Percentiles rank a stretch among this genome's conserved stretches.
Evolutionary conservation across 306 rosid genomes (phyloP).

Genomic region (Comarum palustre): DNA sequence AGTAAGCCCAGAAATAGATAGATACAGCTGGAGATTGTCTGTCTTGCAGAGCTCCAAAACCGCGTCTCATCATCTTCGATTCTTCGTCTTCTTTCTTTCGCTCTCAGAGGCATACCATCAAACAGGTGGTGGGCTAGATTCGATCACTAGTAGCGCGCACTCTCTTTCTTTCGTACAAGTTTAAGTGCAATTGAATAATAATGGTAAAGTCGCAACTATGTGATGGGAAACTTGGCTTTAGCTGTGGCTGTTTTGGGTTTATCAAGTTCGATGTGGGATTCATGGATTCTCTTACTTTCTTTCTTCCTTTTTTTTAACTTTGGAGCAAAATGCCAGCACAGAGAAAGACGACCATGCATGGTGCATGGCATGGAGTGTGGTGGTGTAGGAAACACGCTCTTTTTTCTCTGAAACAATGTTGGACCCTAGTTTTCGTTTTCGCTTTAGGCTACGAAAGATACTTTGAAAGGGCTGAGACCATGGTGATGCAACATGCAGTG

Average conservation of each 20-base stretch:
- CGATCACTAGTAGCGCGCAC: background rate
- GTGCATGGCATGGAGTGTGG: background rate
- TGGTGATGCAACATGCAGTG: conserved; percentile 5
- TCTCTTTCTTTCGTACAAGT: background rate
- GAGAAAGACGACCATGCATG: conserved; percentile 22
- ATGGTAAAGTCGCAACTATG: conserved; percentile 32
- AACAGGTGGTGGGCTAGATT: background rate
- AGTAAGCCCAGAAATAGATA: conserved; percentile 10
- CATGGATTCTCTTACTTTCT: conserved; percentile 22
- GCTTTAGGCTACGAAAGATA: conserved; percentile 24
- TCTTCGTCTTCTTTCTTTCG: conserved; percentile 24
- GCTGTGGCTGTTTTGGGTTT: background rate
- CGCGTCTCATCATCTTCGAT: conserved; percentile 74
- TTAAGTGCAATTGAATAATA: conserved; percentile 1
- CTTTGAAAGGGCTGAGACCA: conserved; percentile 15
- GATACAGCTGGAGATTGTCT: conserved; percentile 71
- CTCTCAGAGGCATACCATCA: conserved; percentile 34
- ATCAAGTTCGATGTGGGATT: background rate
- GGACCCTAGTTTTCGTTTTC: background rate
- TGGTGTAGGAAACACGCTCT: conserved; percentile 19
- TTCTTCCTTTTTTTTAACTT: conserved; percentile 5
- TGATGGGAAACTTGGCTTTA: conserved; percentile 47
- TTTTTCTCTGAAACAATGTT: background rate
- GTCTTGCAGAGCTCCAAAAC: conserved; percentile 57
- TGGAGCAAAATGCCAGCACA: conserved; percentile 32